Conservation (phyloP, 352 stramenopile species). For the Pythium vanterpoolii region DNA sequence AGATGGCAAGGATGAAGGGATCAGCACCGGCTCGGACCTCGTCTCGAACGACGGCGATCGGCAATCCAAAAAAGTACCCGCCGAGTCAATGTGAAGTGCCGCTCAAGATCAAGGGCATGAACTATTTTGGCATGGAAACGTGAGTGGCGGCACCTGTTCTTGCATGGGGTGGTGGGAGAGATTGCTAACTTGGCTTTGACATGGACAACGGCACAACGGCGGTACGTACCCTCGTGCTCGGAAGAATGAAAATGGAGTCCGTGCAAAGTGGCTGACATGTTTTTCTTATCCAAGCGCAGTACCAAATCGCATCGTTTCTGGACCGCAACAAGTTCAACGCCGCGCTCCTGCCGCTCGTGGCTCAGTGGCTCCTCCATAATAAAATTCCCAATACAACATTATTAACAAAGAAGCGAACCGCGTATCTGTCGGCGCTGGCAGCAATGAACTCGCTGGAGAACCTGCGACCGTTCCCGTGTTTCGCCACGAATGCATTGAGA, state of each 20-base stretch:
- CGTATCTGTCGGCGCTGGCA: conserved; percentile 38
- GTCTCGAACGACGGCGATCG: conserved; percentile 62
- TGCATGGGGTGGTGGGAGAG: neutral
- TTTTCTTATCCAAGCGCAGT: conserved; percentile 17
- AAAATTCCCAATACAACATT: neutral
- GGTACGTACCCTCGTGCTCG: conserved; percentile 14
- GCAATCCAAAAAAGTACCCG: conserved; percentile 73
- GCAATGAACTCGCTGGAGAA: conserved; percentile 52
- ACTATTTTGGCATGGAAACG: conserved; percentile 80
- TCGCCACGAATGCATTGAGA: conserved; percentile 14
- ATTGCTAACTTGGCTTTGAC: conserved; percentile 13
- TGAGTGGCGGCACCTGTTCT: conserved; percentile 17
- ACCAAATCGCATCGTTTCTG: conserved; percentile 65
- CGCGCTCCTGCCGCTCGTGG: conserved; percentile 65
- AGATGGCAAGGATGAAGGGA: conserved; percentile 2
- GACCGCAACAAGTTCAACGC: conserved; percentile 74
- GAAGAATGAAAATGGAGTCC: neutral
- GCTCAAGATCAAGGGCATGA: conserved; percentile 81
- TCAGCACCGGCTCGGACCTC: conserved; percentile 21
- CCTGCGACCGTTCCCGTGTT: conserved; percentile 50
- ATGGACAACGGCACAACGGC: conserved; percentile 53
- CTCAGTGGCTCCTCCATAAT: conserved; percentile 39
- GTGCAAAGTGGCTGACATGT: neutral
- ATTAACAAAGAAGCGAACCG: conserved; percentile 26
- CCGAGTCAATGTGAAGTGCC: conserved; percentile 48